Evolutionary conservation across 495 filamentous ascomycete genomes (phyloP), one percentile per base, ranked within the genome.

Genomic region (Penicillium robsamsonii): DNA sequence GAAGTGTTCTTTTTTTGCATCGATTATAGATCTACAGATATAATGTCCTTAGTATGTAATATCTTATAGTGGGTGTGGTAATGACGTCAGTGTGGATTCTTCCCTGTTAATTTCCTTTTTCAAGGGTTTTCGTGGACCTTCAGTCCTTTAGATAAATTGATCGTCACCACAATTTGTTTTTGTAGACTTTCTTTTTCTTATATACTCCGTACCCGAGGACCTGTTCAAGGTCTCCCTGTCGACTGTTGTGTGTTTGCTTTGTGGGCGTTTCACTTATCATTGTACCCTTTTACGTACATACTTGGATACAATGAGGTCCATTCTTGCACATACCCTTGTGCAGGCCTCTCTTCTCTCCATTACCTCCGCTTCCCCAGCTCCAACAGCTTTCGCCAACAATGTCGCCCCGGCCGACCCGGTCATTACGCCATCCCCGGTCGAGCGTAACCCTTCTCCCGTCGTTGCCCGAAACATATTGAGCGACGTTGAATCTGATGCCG

Each of bases 401-500:
- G 58, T 35, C 22, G 42, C 42, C 7, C 63, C 53, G 5, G 22
- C 56, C 20, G 35, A 57, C 5, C 64, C 64, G 5, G 46, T 55
- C 42, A 60, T 67, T 22, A 67, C 64, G 41, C 22, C 64, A 15
- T 62, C 64, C 13, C 64, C 64, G 5, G 51, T 65, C 27, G 9
- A 62, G 25, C 46, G 30, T 24, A 45, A 50, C 22, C 64, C 64
- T n/a, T 65, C 64, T 12, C 58, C 48, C 4, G 43, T 67, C 25
- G 56, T 65, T 22, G 50, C 24, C 12, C 46, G 72, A 53, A 76
- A 76, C 38, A 67, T 83, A 20, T 59, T 81, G 38, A 71, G 72
- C 58, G 75, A 78, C 56, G 55, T 85, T 17, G 66, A 77, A 41
- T 74, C 69, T 24, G 67, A 76, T 33, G 58, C 81, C 24, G 72